Evolutionary conservation across 257 asterid species (phyloP), one percentile per base, ranked within the genome.

Genomic region (Scutellaria galericulata): DNA sequence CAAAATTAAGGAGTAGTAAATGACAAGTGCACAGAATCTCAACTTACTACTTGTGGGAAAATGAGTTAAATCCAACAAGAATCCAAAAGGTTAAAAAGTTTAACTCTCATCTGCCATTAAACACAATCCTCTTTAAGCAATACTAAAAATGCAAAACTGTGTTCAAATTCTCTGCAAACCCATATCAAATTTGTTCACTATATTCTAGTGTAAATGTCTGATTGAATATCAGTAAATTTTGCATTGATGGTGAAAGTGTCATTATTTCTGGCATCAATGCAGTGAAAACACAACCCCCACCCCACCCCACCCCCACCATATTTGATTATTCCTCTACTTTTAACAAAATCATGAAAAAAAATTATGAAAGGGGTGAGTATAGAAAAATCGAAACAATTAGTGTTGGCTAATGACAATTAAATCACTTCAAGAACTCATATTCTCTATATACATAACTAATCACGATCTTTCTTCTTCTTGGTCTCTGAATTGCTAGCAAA

Each of bases 1-100:
- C 1, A 24, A 24, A 24, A 24, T 24, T 24, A 24, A 24, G 27
- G 54, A 42, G 65, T 72, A 75, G 54, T 12, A 71, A 62, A 75
- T 61, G 78, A 74, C 74, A 75, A 71, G 18, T 18, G 18, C 51
- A 47, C 71, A 78, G 67, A 51, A 54, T 60, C 54, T 46, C 7
- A 71, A 41, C 71, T 73, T 79, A 44, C 78, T 67, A 65, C 18
- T 52, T 73, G 42, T 47, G 76, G 79, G 5, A 60, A 83, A 74
- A 74, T 56, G 81, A 67, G 75, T 66, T 70, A 47, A 77, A 66
- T 37, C 59, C 59, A 24, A 76, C 79, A 50, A 69, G 48, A 61
- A 64, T 68, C 56, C 75, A 58, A 44, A 59, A 65, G n/a, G 57
- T 52, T 58, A 54, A 47, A 75, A 62, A n/a, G 12, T 8, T 60